phyloP scores from a whole-genome alignment of 2,329 filamentous ascomycete species.

The Ceratocystis variospora region DNA sequence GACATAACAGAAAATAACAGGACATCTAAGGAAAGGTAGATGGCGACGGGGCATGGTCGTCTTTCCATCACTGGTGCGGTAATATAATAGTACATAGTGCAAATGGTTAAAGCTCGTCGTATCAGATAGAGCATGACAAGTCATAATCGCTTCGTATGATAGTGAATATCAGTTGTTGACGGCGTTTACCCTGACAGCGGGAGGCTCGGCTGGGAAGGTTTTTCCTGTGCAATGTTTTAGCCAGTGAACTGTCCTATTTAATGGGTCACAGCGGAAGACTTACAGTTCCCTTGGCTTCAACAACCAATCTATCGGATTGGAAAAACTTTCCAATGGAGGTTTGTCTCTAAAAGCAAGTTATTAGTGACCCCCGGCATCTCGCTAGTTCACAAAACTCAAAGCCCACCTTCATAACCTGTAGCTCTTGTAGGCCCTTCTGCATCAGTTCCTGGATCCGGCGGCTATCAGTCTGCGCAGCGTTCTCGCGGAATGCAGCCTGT shows the following conservation, averaged over 20 bases:
- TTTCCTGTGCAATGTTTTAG: slow-evolving; percentile 15
- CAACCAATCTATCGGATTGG: slow-evolving; percentile 78
- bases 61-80: background rate
- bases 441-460: slow-evolving; percentile 74
- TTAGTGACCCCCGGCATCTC: background rate
- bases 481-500: slow-evolving; percentile 76
- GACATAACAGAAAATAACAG: background rate
- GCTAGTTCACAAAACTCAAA: background rate
- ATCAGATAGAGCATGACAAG: background rate
- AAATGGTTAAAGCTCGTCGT: slow-evolving; percentile 12
- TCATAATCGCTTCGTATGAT: background rate
- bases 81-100: slow-evolving; percentile 18
- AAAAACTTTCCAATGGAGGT: slow-evolving; percentile 91
- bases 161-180: background rate
- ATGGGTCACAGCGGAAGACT: background rate
- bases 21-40: background rate
- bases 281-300: slow-evolving; percentile 40
- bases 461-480: slow-evolving; percentile 57
- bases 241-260: background rate
- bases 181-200: slow-evolving; percentile 4
- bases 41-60: background rate
- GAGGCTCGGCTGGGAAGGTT: slow-evolving; percentile 11
- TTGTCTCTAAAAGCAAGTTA: slow-evolving; percentile 56
- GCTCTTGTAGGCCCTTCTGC: slow-evolving; percentile 72
- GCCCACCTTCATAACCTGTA: slow-evolving; percentile 78